Evolutionary conservation across 2,329 filamentous ascomycete genomes (phyloP), one percentile per base, ranked within the genome.

Genomic region (Plenodomus biglobosus): DNA sequence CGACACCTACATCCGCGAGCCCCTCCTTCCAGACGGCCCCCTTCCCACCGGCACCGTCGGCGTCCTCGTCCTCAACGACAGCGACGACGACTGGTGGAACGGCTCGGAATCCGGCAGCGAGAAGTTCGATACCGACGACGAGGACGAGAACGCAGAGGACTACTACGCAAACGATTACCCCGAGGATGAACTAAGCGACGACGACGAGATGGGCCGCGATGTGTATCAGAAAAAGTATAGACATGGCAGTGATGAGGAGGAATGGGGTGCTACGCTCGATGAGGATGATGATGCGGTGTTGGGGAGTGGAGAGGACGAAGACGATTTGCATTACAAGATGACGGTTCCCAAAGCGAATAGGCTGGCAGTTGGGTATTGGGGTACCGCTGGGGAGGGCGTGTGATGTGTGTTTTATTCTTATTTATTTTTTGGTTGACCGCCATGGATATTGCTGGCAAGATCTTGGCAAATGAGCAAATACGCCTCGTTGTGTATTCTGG

Each of bases 131-230:
- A 82, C 77, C 27, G 83, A 85, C 49, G 82, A 85, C 52, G 81
- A 82, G 20, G 82, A 85, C 55, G 82, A 82, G 32, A 85, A 86
- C 62, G 80, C 88, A 30, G 88, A 92, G 66, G 86, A 90, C 61
- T 85, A 90, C 70, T 90, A 91, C 64, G 84, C 85, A 3, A 85
- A 87, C 44, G 88, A 92, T 66, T 92, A 92, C 58, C 88, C 88
- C 0, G 88, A 92, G 53, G 87, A 92, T 44, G 88, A 92, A 66
- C 79, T 90, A 13, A 85, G 83, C 38, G 85, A 83, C 15, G 87
- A 90, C 58, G 85, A 87, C 56, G 84, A 87, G 66, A 82, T 78
- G 52, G 80, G 77, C 37, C 56, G 69, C 2, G 68, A 72, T 38
- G 65, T 73, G 8, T 78, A 78, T 49, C 64, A 65, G 50, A 44